phyloP scores from a whole-genome alignment of 805 yeast species.

The Teunomyces pallodes region DNA sequence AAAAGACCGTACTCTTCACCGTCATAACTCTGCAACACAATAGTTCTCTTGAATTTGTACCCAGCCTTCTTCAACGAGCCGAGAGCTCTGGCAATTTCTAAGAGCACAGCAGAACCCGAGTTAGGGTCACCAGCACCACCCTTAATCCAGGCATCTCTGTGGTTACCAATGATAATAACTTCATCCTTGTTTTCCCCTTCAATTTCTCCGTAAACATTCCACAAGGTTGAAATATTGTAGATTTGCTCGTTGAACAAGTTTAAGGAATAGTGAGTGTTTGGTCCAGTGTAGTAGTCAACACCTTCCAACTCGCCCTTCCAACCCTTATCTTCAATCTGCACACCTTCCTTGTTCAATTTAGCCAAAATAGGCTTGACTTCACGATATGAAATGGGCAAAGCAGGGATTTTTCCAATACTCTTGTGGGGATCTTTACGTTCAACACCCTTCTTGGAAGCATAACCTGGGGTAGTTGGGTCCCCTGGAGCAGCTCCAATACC shows the following conservation, averaged over 20 bases:
- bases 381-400: conserved; percentile 42
- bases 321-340: conserved; percentile 17
- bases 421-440: conserved; percentile 34
- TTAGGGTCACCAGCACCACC: conserved; percentile 50
- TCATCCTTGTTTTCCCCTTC: conserved; percentile 39
- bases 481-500: conserved; percentile 58
- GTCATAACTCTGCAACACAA: conserved; percentile 39
- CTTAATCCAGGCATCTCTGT: conserved; percentile 47
- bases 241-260: conserved; percentile 42
- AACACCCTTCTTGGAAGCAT: conserved; percentile 50
- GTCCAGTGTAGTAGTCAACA: conserved; percentile 39
- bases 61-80: conserved; percentile 37
- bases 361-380: conserved; percentile 44
- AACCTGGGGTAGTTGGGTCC: conserved; percentile 77
- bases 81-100: conserved; percentile 43
- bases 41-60: conserved; percentile 37
- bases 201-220: conserved; percentile 45
- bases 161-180: conserved; percentile 43
- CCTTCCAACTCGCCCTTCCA: conserved; percentile 44
- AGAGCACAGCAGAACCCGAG: conserved; percentile 42
- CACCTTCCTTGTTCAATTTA: conserved; percentile 37
- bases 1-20: conserved; percentile 51
- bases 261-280: conserved; percentile 32
- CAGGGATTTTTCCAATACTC: conserved; percentile 39
- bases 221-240: conserved; percentile 39